phyloP scores from a whole-genome alignment of 2,329 filamentous ascomycete species.

The Coniochaeta sp. region DNA sequence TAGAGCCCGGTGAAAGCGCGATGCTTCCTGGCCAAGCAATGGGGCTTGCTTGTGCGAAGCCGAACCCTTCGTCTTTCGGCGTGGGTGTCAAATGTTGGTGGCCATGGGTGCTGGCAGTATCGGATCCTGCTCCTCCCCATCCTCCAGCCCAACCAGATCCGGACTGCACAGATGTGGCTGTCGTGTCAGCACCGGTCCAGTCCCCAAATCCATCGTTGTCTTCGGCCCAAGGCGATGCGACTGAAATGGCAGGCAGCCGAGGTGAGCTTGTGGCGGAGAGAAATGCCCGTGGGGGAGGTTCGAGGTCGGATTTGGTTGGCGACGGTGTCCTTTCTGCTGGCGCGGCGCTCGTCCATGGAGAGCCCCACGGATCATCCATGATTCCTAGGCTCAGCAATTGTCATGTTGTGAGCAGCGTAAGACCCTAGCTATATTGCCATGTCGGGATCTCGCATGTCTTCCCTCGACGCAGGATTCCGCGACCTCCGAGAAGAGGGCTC shows the following conservation, averaged over 20 bases:
- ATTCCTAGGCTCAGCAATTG: constrained; percentile 18
- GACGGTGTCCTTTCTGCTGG: constrained; percentile 18
- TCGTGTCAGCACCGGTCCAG: constrained; percentile 25
- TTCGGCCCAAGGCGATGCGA: constrained; percentile 33
- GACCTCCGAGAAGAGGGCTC: not conserved
- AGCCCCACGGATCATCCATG: constrained; percentile 59
- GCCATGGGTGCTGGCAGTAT: constrained; percentile 8
- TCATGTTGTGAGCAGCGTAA: constrained; percentile 10
- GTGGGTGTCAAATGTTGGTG: constrained; percentile 19
- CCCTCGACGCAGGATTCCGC: not conserved
- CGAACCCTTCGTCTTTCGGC: constrained; percentile 21
- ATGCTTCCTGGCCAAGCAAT: constrained; percentile 31
- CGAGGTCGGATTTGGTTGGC: constrained; percentile 25
- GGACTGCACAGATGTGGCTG: constrained; percentile 11
- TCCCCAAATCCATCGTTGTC: constrained; percentile 28
- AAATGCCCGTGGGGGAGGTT: constrained; percentile 33
- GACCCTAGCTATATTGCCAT: not conserved
- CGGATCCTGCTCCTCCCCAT: constrained; percentile 13
- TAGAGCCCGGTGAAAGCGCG: constrained; percentile 25
- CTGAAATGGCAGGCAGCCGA: constrained; percentile 15
- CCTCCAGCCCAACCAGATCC: constrained; percentile 19
- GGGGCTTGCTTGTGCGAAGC: constrained; percentile 22
- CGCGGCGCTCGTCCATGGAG: constrained; percentile 44
- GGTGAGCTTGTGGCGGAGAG: constrained; percentile 24
- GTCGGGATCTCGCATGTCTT: not conserved